A percentile compares a stretch with the other conserved stretches of the same genome.
Conservation (phyloP, 1,284 basidiomycete species). For the Ceratobasidium sp. region DNA sequence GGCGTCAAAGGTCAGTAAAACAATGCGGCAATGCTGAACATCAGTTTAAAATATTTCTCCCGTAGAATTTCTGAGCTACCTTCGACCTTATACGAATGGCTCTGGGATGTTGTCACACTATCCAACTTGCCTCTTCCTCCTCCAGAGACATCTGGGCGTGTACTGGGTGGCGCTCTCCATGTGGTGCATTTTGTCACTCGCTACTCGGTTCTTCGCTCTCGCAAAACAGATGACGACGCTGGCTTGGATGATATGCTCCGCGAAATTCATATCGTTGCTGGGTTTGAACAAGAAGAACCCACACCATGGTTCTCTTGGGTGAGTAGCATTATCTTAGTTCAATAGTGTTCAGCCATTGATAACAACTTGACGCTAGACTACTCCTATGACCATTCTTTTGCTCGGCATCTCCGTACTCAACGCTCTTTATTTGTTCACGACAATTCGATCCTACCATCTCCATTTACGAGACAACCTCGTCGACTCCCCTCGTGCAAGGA, state of each 20-base stretch:
- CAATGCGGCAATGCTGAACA: conserved; percentile 30
- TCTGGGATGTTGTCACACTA: conserved; percentile 75
- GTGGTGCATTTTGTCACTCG: conserved; percentile 72
- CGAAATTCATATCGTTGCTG: conserved; percentile 49
- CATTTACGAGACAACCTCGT: conserved; percentile 47
- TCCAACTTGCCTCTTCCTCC: conserved; percentile 78
- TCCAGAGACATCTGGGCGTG: conserved; percentile 69
- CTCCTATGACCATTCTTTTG: conserved; percentile 62
- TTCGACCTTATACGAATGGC: conserved; percentile 62
- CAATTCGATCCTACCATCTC: conserved; percentile 52
- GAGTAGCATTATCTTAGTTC: conserved; percentile 66
- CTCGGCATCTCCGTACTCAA: conserved; percentile 50
- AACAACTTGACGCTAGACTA: conserved; percentile 57
- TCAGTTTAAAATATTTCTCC: conserved; percentile 6
- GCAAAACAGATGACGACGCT: conserved; percentile 70
- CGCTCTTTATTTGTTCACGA: conserved; percentile 51
- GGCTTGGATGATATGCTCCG: conserved; percentile 77
- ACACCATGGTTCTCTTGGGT: conserved; percentile 85
- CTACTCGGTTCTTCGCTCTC: conserved; percentile 63
- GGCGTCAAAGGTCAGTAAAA: conserved; percentile 66
- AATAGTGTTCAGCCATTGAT: conserved; percentile 59
- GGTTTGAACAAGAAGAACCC: conserved; percentile 63
- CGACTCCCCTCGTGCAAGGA: conserved; percentile 45
- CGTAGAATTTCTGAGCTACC: conserved; percentile 65
- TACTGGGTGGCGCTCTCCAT: conserved; percentile 73